Base-by-base conservation (phyloP, 1,284 basidiomycete genomes). In the Wallemia ichthyophaga region DNA sequence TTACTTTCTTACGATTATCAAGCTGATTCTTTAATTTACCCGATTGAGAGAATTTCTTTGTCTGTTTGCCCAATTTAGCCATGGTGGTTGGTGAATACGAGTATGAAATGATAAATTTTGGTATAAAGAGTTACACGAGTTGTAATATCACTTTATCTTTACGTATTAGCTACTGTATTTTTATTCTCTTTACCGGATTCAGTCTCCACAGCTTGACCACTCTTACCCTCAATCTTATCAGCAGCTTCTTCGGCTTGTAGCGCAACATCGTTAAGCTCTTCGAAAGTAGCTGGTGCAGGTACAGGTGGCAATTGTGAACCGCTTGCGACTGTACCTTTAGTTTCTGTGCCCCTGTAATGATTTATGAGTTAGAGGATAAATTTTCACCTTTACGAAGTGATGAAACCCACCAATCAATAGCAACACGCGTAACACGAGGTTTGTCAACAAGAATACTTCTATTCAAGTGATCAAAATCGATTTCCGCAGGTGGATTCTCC, bases 361-460 rank as follows among this genome's bases (percentile, higher is more conserved):
- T n/a, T n/a, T n/a, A n/a, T n/a, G n/a, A n/a, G n/a, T n/a, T n/a
- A n/a, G n/a, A n/a, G 5, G 37, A 11, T 11, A 11, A 48, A 11
- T 48, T 5, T 13, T 31, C 28, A 31, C 9, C 17, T 31, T 48
- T 15, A 17, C 37, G n/a, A 17, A 11, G 13, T 48, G 37, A 11
- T 48, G 3, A 48, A 9, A 33, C 64, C n/a, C 27, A 66, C 72
- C 72, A 73, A 58, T 68, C 68, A 64, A 73, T 72, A 61, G 71
- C 73, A 66, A 72, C 78, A 61, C 91, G 75, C 31, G 94, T 99
- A 37, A 99, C 92, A 59, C 92, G 77, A 37, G 91, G 89, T 69
- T 95, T 96, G 61, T 80, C 77, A 63, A 82, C 89, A 66, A 96
- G 80, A 0, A 77, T 75, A 67, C 92, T 87, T 64, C 92, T 76